Conservation (phyloP, 305 asterid species). For the Vinca major region DNA sequence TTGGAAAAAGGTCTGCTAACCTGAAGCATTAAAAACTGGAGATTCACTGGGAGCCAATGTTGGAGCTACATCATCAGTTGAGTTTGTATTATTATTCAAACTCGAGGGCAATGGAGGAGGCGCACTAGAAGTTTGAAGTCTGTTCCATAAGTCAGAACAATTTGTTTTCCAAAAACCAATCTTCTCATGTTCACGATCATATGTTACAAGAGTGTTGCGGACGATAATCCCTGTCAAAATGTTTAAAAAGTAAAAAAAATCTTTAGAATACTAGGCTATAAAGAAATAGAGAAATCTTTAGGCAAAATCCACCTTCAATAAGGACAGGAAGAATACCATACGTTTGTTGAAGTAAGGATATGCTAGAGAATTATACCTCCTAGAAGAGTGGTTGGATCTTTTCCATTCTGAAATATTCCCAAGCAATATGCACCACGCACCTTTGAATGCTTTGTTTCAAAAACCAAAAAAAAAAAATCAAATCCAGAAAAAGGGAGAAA, state of each 20-base stretch:
- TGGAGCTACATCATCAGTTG: constrained; percentile 43
- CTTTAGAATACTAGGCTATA: neutral
- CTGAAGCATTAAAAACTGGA: constrained; percentile 34
- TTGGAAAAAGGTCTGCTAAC: constrained; percentile 26
- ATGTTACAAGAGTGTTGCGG: constrained; percentile 88
- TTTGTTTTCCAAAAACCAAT: constrained; percentile 96
- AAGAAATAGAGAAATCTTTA: constrained; percentile 15
- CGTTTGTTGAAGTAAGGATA: constrained; percentile 1
- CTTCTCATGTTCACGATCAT: constrained; percentile 84
- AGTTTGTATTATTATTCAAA: constrained; percentile 23
- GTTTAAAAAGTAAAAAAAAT: neutral
- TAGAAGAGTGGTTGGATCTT: constrained; percentile 85
- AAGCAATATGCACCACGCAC: constrained; percentile 91
- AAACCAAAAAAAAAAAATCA: constrained; percentile 2
- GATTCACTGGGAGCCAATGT: constrained; percentile 46
- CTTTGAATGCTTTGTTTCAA: constrained; percentile 61
- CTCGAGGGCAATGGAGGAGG: constrained; percentile 46
- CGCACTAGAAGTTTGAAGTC: constrained; percentile 46
- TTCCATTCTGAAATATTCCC: constrained; percentile 90
- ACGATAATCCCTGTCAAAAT: constrained; percentile 68
- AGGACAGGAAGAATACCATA: neutral
- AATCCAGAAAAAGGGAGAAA: neutral
- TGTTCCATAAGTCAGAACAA: constrained; percentile 87
- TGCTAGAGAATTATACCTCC: constrained; percentile 53
- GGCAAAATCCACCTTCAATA: constrained; percentile 3